Evolutionary conservation across 139 green algal genomes (phyloP).

Genomic region (Coelastrella sp.): DNA sequence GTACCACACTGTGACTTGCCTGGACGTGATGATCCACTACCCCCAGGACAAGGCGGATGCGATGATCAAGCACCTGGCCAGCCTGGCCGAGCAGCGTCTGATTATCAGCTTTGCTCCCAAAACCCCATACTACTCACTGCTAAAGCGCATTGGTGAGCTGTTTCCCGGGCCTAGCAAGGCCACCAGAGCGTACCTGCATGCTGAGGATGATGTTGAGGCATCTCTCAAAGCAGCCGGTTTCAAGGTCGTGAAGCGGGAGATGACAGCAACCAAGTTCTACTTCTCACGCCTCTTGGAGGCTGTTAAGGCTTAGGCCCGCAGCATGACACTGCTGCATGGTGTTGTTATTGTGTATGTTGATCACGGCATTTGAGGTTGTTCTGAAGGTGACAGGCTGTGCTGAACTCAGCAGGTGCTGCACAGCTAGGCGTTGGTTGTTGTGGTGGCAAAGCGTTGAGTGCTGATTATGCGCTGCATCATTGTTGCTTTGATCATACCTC

Average conservation of each 20-base stretch:
- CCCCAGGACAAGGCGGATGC: slow-evolving; percentile 93
- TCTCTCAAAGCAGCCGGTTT: slow-evolving; percentile 83
- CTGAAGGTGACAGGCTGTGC: too few relatives aligned
- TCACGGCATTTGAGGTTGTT: background rate
- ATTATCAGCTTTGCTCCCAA: slow-evolving; percentile 98
- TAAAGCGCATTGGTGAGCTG: slow-evolving; percentile 98
- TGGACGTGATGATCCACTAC: slow-evolving; percentile 99
- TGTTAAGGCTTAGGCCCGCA: slow-evolving; percentile 25
- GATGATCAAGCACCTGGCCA: slow-evolving; percentile 95
- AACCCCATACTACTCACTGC: slow-evolving; percentile 78
- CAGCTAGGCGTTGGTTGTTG: too few relatives aligned
- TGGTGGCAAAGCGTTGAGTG: too few relatives aligned
- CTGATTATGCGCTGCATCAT: too few relatives aligned
- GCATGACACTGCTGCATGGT: too few relatives aligned
- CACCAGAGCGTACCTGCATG: slow-evolving; percentile 97
- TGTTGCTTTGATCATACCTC: too few relatives aligned
- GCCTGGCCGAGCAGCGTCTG: slow-evolving; percentile 84
- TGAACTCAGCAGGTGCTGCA: too few relatives aligned
- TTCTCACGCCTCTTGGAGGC: slow-evolving; percentile 95
- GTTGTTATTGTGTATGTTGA: background rate
- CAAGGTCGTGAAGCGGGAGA: slow-evolving; percentile 91
- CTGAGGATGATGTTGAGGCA: slow-evolving; percentile 93
- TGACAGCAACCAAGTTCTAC: slow-evolving; percentile 99
- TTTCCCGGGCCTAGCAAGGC: slow-evolving; percentile 97
- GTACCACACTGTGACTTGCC: slow-evolving; percentile 96